Conservation (phyloP, 176 grass and related monocot species). For the Musa schizocarpa region DNA sequence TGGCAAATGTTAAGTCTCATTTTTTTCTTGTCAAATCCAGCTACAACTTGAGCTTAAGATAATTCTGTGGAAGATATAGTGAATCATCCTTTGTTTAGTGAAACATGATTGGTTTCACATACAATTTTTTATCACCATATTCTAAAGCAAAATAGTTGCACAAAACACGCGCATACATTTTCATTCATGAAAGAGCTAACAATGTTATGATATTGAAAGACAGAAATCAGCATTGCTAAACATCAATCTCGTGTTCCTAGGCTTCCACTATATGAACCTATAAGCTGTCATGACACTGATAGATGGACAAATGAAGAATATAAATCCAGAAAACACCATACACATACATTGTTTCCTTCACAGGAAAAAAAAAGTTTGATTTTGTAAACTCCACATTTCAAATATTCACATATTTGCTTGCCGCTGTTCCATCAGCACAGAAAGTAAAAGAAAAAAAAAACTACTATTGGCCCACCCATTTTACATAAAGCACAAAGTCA, state of each 20-base stretch:
- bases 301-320: too few species aligned
- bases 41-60: background rate
- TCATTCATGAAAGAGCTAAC: background rate
- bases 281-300: too few species aligned
- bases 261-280: too few species aligned
- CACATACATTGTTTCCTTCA: too few species aligned
- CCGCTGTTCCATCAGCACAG: background rate
- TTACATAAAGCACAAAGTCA: background rate
- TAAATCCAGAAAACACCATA: too few species aligned
- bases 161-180: too few species aligned
- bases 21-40: background rate
- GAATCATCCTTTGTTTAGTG: background rate
- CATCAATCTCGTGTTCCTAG: background rate
- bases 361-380: background rate
- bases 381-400: background rate
- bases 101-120: too few species aligned
- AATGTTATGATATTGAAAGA: background rate
- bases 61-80: background rate
- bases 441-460: background rate
- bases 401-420: background rate
- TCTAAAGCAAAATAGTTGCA: too few species aligned
- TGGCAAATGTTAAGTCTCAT: background rate
- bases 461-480: background rate
- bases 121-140: too few species aligned
- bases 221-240: background rate